A percentile compares a stretch with the other conserved stretches of the same genome.
phyloP scores from a whole-genome alignment of 2,329 filamentous ascomycete species.

The Colletotrichum caudatum region DNA sequence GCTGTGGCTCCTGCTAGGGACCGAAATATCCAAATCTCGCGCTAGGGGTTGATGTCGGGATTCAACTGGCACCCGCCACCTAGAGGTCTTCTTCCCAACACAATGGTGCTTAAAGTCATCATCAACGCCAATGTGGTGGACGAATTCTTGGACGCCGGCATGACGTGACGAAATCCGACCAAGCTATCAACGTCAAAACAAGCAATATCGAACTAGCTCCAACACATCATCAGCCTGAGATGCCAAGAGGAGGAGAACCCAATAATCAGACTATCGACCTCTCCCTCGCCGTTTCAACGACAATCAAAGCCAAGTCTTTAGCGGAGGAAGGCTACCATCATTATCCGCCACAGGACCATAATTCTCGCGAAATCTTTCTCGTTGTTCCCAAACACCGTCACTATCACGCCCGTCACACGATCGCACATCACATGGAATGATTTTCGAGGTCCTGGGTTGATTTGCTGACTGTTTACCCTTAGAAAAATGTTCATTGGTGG shows the following conservation, averaged over 20 bases:
- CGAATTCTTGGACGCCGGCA: conserved; percentile 1
- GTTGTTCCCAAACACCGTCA: not conserved
- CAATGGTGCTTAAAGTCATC: not conserved
- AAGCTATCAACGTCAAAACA: conserved; percentile 9
- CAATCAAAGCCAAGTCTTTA: not conserved
- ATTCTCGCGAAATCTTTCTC: not conserved
- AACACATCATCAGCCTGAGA: not conserved
- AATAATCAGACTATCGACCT: too few relatives aligned
- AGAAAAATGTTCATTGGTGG: conserved; percentile 99
- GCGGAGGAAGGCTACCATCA: not conserved
- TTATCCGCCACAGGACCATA: not conserved
- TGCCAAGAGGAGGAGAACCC: not conserved
- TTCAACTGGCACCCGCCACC: conserved; percentile 3
- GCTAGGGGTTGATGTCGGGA: conserved; percentile 18
- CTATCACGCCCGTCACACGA: not conserved
- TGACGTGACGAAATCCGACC: not conserved
- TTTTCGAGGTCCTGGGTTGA: not conserved
- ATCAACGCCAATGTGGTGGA: conserved; percentile 1
- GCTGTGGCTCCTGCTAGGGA: conserved; percentile 9
- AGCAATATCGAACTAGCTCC: not conserved
- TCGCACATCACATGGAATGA: not conserved
- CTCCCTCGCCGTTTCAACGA: not conserved
- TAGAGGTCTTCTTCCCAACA: not conserved
- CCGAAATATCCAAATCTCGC: conserved; percentile 21
- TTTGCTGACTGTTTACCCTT: conserved; percentile 42